phyloP scores from a whole-genome alignment of 2,329 filamentous ascomycete genomes.

The Talaromyces atroroseus region DNA sequence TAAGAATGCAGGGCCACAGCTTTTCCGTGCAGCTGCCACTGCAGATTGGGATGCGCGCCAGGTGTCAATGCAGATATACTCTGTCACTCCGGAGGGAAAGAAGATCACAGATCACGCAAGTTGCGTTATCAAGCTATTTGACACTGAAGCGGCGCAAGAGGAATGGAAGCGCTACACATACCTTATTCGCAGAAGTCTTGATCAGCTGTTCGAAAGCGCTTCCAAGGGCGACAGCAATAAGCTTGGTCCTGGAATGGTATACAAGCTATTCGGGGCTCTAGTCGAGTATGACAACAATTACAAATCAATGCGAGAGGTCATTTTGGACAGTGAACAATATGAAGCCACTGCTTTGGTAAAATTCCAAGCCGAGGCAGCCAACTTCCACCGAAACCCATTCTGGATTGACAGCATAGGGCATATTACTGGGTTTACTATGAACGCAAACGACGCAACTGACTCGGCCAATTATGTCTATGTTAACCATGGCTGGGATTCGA shows the following conservation, averaged over 20 bases:
- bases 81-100: slow-evolving; percentile 33
- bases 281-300: slow-evolving; percentile 24
- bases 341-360: slow-evolving; percentile 22
- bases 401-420: slow-evolving; percentile 34
- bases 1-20: slow-evolving; percentile 30
- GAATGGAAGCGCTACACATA: slow-evolving; percentile 20
- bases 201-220: slow-evolving; percentile 17
- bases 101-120: slow-evolving; percentile 16
- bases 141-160: slow-evolving; percentile 41
- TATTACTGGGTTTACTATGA: slow-evolving; percentile 35
- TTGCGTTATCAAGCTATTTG: slow-evolving; percentile 18
- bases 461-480: slow-evolving; percentile 30
- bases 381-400: slow-evolving; percentile 50
- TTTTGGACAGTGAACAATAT: slow-evolving; percentile 17
- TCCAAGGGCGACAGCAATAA: slow-evolving; percentile 13
- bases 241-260: slow-evolving; percentile 18
- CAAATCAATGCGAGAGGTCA: slow-evolving; percentile 24
- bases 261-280: slow-evolving; percentile 24
- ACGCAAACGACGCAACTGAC: slow-evolving; percentile 29
- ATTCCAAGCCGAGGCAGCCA: slow-evolving; percentile 48
- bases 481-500: slow-evolving; percentile 31
- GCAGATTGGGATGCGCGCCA: slow-evolving; percentile 31
- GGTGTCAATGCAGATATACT: slow-evolving; percentile 30
- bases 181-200: slow-evolving; percentile 18
- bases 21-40: slow-evolving; percentile 33